Evolutionary conservation across 2,329 filamentous ascomycete genomes (phyloP).

Genomic region (Neonectria magnoliae): DNA sequence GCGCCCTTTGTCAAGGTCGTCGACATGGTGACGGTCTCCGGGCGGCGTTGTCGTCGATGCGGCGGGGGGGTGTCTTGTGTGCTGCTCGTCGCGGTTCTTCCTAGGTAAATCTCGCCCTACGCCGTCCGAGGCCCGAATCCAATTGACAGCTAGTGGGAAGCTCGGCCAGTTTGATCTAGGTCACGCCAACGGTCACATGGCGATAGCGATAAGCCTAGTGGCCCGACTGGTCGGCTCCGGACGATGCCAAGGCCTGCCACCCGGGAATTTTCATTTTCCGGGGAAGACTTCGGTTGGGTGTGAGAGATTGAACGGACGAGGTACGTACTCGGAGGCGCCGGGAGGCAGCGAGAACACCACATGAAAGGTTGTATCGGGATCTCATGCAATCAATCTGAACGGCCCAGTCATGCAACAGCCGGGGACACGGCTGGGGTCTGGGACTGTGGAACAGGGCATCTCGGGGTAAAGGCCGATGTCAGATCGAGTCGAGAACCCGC

Average conservation of each 20-base stretch:
- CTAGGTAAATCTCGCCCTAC: slow-evolving; percentile 9
- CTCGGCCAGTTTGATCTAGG: background rate
- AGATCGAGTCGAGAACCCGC: slow-evolving; percentile 21
- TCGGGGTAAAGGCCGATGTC: slow-evolving; percentile 20
- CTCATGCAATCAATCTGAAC: slow-evolving; percentile 21
- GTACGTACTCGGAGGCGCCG: background rate
- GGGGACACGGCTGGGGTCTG: slow-evolving; percentile 7
- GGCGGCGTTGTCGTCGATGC: slow-evolving; percentile 44
- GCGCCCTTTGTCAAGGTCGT: slow-evolving; percentile 45
- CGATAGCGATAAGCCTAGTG: background rate
- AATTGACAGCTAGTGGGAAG: slow-evolving; percentile 32
- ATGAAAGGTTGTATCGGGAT: slow-evolving; percentile 14
- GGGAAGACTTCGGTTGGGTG: slow-evolving; percentile 3
- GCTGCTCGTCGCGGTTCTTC: slow-evolving; percentile 30
- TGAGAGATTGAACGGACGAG: background rate
- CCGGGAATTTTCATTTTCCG: slow-evolving; percentile 10
- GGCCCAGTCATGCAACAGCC: slow-evolving; percentile 17
- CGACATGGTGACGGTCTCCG: slow-evolving; percentile 53
- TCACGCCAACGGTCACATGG: slow-evolving; percentile 39
- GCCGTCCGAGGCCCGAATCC: background rate
- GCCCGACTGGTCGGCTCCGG: slow-evolving; percentile 29
- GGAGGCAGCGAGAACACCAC: slow-evolving; percentile 11
- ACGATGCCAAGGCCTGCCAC: background rate
- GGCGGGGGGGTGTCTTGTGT: slow-evolving; percentile 18
- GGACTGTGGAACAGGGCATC: background rate